Base-by-base conservation (phyloP, 2,329 filamentous ascomycete genomes). In the Epichloe festucae region DNA sequence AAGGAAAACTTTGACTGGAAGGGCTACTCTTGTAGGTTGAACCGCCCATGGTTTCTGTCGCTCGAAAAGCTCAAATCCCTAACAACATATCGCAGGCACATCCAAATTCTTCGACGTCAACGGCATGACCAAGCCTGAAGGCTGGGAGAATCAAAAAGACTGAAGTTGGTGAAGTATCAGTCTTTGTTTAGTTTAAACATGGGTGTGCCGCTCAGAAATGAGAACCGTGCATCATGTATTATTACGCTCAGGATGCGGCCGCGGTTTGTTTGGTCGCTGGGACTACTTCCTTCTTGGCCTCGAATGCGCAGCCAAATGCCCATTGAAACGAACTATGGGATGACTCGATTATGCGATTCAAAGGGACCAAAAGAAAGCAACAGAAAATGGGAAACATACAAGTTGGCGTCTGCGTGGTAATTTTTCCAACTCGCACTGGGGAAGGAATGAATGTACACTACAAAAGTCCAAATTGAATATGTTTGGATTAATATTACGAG, bases 1-100 rank as follows among this genome's bases (percentile, higher is more conserved):
- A 84, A 85, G 63, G 87, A 97, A 54, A 98, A 98, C 74, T 98
- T 98, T 75, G 93, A 98, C 71, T 98, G 94, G 94, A 96, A 95
- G 70, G 87, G 87, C 49, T 97, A 96, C 68, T 95, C 89, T 67
- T 97, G 90, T 94, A 80, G 75, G 87, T 55, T 34, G 2, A 10
- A n/a, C 4, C 27, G 11, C 27, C 12, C 4, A 31, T 31, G 8
- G 3, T 31, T 10, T 31, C 27, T 10, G 6, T 7, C 34, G 34
- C 36, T 21, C 52, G 49, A 36, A 53, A 14, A 7, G 5, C 17
- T 6, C 34, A 17, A 21, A 36, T 19, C 19, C n/a, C 46, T 54
- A 50, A 52, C 43, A 6, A 11, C 5, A 3, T 19, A 12, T 17
- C 11, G 4, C 47, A 70, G 68, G 68, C 59, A 96, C 91, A 49